A percentile compares a stretch with the other conserved stretches of the same genome.
These are phyloP conservation scores for Colletotrichum eremochloae DNA, from an alignment of 2,329 filamentous ascomycete genomes.

Conservation along the genomic window DNA sequence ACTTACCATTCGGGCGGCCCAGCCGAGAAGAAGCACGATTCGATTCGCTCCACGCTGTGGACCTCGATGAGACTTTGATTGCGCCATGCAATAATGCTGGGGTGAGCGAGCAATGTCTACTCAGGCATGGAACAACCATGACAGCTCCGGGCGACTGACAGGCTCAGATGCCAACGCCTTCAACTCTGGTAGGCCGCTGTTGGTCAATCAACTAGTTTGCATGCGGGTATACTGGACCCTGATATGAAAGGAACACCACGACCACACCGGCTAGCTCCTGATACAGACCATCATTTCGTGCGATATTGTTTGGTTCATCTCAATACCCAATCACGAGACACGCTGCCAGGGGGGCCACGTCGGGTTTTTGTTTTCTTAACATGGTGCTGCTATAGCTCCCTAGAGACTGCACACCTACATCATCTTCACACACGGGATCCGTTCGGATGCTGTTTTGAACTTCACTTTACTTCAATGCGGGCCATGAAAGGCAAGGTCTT, in stretches of 20 bases:
- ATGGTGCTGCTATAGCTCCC: conserved; percentile 21
- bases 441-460: conserved; percentile 21
- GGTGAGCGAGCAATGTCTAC: not conserved
- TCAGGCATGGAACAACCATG: not conserved
- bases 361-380: conserved; percentile 29
- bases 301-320: conserved; percentile 34
- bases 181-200: conserved; percentile 3
- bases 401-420: conserved; percentile 17
- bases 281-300: conserved; percentile 38
- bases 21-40: conserved; percentile 20
- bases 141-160: not conserved
- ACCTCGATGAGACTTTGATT: conserved; percentile 16
- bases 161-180: not conserved
- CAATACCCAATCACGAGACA: conserved; percentile 25
- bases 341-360: not conserved
- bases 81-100: conserved; percentile 12
- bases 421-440: conserved; percentile 6
- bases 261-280: conserved; percentile 23
- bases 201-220: conserved; percentile 6
- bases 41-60: conserved; percentile 14
- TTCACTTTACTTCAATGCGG: conserved; percentile 17
- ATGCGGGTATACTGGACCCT: not conserved
- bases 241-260: conserved; percentile 20
- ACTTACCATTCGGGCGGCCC: conserved; percentile 17
- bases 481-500: conserved; percentile 20